Conservation (phyloP, 306 rosid genomes). For the Cicer bijugum region DNA sequence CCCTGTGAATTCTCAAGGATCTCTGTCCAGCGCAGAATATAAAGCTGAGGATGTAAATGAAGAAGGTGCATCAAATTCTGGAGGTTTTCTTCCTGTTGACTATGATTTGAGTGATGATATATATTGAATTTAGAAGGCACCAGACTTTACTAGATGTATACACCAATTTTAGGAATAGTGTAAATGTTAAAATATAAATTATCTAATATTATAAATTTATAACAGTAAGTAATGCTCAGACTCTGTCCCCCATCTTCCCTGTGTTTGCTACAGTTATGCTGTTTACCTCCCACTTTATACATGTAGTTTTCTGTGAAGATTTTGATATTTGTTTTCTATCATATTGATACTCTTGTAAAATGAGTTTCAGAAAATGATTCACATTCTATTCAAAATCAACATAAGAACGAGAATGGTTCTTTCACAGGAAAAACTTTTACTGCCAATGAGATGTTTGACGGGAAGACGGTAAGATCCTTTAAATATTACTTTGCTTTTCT, state of each 20-base stretch:
- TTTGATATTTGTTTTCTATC: not conserved
- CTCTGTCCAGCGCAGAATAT: conserved; percentile 52
- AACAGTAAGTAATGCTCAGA: not conserved
- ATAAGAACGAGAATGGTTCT: conserved; percentile 54
- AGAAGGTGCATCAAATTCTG: conserved; percentile 53
- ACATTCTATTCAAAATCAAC: conserved; percentile 51
- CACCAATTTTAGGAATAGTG: conserved; percentile 1
- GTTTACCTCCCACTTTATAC: conserved; percentile 10
- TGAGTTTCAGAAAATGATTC: conserved; percentile 61
- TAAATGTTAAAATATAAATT: not conserved
- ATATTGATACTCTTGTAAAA: conserved; percentile 15
- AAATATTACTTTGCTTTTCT: conserved; percentile 30
- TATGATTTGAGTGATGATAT: not conserved
- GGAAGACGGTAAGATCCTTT: conserved; percentile 67
- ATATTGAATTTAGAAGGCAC: not conserved
- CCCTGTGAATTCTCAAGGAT: conserved; percentile 54
- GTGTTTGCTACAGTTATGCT: not conserved
- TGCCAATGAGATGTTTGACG: conserved; percentile 66
- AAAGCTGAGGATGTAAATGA: conserved; percentile 56
- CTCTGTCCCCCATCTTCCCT: not conserved
- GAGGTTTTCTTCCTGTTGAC: conserved; percentile 51
- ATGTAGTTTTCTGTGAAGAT: not conserved
- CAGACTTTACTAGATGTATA: conserved; percentile 2
- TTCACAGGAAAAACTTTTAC: conserved; percentile 61
- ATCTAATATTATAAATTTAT: not conserved